phyloP scores from a whole-genome alignment of 2,329 filamentous ascomycete genomes.

The Xylaria sp. region DNA sequence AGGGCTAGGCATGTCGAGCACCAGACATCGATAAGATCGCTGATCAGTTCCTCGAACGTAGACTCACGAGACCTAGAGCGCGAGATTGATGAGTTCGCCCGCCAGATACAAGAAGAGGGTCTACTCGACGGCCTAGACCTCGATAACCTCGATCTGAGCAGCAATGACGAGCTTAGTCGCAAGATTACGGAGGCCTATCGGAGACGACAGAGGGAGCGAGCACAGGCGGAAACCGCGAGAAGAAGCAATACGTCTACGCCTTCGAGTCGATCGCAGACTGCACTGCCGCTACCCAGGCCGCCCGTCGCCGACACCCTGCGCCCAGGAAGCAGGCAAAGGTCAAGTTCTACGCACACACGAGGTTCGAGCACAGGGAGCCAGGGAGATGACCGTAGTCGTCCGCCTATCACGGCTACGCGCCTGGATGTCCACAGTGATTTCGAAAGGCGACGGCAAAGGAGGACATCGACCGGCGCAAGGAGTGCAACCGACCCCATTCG shows the following conservation, averaged over 20 bases:
- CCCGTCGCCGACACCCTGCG: constrained; percentile 42
- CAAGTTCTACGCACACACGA: constrained; percentile 48
- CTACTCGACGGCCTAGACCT: constrained; percentile 88
- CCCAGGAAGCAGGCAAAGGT: constrained; percentile 47
- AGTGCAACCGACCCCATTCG: constrained; percentile 63
- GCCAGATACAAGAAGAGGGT: constrained; percentile 89
- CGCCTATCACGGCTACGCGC: constrained; percentile 60
- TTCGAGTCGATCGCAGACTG: constrained; percentile 52
- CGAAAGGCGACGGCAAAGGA: constrained; percentile 58
- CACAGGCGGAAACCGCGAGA: constrained; percentile 60
- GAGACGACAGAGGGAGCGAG: constrained; percentile 74
- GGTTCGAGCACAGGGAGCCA: constrained; percentile 56
- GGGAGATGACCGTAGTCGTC: constrained; percentile 63
- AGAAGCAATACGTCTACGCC: constrained; percentile 56
- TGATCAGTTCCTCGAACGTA: constrained; percentile 83
- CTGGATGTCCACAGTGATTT: constrained; percentile 62
- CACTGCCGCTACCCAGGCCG: constrained; percentile 45
- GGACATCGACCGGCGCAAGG: constrained; percentile 66
- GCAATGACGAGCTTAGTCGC: constrained; percentile 90
- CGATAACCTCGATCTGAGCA: constrained; percentile 83
- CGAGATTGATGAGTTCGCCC: constrained; percentile 89
- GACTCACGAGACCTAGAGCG: constrained; percentile 83
- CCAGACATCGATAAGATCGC: constrained; percentile 85
- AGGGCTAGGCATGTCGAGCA: constrained; percentile 78
- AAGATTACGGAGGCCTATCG: constrained; percentile 90